Base-by-base conservation (phyloP, 208 protist species). In the Wallacemonas sp. region DNA sequence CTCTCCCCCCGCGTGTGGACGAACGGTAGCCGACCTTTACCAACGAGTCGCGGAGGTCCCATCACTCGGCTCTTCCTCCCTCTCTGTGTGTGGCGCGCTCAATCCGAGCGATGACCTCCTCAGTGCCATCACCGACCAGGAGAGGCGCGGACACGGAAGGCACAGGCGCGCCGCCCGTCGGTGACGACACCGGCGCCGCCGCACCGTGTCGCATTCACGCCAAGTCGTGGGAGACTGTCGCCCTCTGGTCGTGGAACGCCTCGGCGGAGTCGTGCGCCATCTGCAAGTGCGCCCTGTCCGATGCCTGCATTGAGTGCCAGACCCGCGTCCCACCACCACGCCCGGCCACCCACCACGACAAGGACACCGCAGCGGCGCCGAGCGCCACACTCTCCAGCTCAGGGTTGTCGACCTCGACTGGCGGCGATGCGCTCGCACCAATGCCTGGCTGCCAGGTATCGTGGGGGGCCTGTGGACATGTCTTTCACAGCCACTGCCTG, bases 261-360 rank as follows among this genome's bases (percentile, higher is more conserved):
- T 81, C 93, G 37, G 87, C 96, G 8, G 97, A 98, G 58, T 97
- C 88, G 57, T 99, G 98, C 63, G 95, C 97, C 36, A 99, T 99
- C 58, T 99, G 98, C 81, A 89, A 98, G 61, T 97, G 97, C 59
- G 86, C 94, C 55, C 97, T 99, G 50, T 98, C 97, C 58, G 97
- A 99, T 46, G 62, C 92, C 4, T 99, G 97, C 72, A 97, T 99
- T 54, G 97, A 98, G 76, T 99, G 97, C 73, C 93, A 97, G 71
- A 89, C 93, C 10, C 71, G 73, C 36, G 59, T 71, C 17, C 3
- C 37, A 9, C 22, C 44, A 22, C 46, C 29, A 59, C 19, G n/a
- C 39, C n/a, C 63, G 15, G 59, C 42, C 5, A 50, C 65, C 22
- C 61, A 38, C 10, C 36, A 66, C 41, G 64, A 39, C 41, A 59